Conservation (phyloP, 768 basidiomycete species). For the Leccinum olivaceopallidum region DNA sequence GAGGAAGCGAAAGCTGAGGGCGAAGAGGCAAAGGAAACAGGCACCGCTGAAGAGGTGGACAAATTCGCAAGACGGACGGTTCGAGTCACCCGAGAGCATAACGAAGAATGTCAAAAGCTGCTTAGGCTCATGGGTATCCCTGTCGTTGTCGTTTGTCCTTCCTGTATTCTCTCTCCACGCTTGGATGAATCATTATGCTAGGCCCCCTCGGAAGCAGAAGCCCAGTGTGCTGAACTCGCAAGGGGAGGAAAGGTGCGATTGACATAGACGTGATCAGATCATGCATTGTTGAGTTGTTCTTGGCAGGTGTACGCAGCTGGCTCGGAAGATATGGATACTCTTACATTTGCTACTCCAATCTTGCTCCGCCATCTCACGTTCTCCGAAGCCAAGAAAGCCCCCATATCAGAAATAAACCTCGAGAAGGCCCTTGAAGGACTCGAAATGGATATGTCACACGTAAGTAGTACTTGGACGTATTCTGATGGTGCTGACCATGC, state of each 20-base stretch:
- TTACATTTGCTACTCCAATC: constrained; percentile 92
- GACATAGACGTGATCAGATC: not conserved
- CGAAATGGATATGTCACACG: constrained; percentile 90
- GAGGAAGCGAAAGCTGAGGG: constrained; percentile 94
- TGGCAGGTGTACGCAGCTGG: constrained; percentile 91
- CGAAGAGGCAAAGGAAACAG: constrained; percentile 96
- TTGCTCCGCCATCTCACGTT: constrained; percentile 96
- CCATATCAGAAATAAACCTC: constrained; percentile 91
- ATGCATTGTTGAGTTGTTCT: not conserved
- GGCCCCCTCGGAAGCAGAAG: constrained; percentile 99
- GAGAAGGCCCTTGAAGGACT: constrained; percentile 83
- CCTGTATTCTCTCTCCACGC: not conserved
- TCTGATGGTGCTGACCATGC: constrained; percentile 1
- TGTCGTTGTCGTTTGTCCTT: constrained; percentile 73
- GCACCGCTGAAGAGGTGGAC: constrained; percentile 92
- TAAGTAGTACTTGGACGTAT: constrained; percentile 27
- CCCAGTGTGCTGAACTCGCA: constrained; percentile 98
- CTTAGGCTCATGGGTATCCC: constrained; percentile 97
- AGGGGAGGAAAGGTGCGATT: constrained; percentile 82
- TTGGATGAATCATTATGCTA: constrained; percentile 32
- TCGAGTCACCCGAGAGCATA: constrained; percentile 93
- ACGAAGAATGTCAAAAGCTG: constrained; percentile 89
- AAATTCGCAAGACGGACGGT: constrained; percentile 88
- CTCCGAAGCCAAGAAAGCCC: constrained; percentile 96
- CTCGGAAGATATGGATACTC: constrained; percentile 99